Conservation (phyloP, 2,329 filamentous ascomycete species). For the Colletotrichum sp. region DNA sequence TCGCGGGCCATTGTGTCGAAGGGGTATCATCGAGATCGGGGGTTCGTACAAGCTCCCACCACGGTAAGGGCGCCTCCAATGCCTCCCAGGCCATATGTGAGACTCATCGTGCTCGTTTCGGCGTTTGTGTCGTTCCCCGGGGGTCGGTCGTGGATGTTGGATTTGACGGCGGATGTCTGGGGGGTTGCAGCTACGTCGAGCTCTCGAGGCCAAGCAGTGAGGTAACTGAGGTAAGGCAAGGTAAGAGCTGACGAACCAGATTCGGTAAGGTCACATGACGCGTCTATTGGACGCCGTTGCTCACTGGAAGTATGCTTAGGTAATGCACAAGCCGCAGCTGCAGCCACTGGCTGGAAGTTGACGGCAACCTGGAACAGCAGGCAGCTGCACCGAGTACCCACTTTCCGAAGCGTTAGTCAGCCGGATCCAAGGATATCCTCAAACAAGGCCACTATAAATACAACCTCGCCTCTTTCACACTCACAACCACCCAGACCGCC, state of each 20-base stretch:
- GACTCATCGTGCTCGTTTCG: slow-evolving; percentile 64
- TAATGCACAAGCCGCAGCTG: background rate
- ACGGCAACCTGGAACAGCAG: background rate
- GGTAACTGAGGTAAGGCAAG: slow-evolving; percentile 16
- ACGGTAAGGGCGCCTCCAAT: slow-evolving; percentile 71
- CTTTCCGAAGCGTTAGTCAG: slow-evolving; percentile 29
- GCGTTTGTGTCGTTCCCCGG: slow-evolving; percentile 22
- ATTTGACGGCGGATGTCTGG: slow-evolving; percentile 8
- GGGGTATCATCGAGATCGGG: slow-evolving; percentile 7
- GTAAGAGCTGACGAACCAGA: slow-evolving; percentile 18
- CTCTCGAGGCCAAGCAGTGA: slow-evolving; percentile 15
- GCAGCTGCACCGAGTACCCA: background rate
- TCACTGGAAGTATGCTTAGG: background rate
- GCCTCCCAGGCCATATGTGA: slow-evolving; percentile 73
- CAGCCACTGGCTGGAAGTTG: background rate
- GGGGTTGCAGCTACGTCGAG: slow-evolving; percentile 22
- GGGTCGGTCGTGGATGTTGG: slow-evolving; percentile 9
- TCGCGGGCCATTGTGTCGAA: background rate
- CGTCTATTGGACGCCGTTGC: background rate
- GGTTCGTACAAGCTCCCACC: slow-evolving; percentile 77
- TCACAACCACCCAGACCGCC: background rate
- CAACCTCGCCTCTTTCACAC: slow-evolving; percentile 16
- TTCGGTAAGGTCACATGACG: slow-evolving; percentile 42
- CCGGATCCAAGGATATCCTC: slow-evolving; percentile 19
- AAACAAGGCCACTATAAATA: slow-evolving; percentile 21